Percentiles rank a stretch among this genome's conserved stretches.
phyloP scores from a whole-genome alignment of 2,329 filamentous ascomycete genomes.

The Apiospora kogelbergensis region DNA sequence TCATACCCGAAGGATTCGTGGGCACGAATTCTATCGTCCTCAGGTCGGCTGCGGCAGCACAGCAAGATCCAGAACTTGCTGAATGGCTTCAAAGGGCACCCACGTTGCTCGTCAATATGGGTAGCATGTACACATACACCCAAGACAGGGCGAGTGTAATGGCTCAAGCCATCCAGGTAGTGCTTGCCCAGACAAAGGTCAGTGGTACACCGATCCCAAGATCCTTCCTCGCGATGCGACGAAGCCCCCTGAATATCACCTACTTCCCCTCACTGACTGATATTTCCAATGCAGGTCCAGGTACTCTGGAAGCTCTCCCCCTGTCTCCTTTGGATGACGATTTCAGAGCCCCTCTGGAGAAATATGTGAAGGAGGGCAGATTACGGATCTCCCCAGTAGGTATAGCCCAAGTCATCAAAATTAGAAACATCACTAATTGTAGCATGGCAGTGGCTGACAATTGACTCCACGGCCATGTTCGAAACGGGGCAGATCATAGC shows the following conservation, averaged over 20 bases:
- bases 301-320: slow-evolving; percentile 32
- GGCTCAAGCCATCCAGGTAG: slow-evolving; percentile 22
- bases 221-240: no score
- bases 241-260: no score
- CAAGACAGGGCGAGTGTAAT: slow-evolving; percentile 26
- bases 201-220: background rate
- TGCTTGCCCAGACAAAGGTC: background rate
- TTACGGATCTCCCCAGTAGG: background rate
- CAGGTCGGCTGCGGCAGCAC: slow-evolving; percentile 16
- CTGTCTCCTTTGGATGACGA: background rate
- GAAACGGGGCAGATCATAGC: slow-evolving; percentile 10
- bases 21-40: slow-evolving; percentile 24
- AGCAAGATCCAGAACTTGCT: slow-evolving; percentile 27
- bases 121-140: slow-evolving; percentile 22
- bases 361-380: background rate
- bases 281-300: slow-evolving; percentile 22
- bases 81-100: slow-evolving; percentile 21
- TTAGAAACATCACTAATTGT: background rate
- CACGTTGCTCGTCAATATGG: slow-evolving; percentile 28
- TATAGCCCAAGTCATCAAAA: background rate
- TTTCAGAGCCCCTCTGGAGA: background rate
- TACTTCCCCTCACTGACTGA: no score
- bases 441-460: slow-evolving; percentile 6
- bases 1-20: slow-evolving; percentile 21
- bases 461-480: slow-evolving; percentile 9